Base-by-base conservation (phyloP, 768 basidiomycete genomes). In the Mycena kentingensis region DNA sequence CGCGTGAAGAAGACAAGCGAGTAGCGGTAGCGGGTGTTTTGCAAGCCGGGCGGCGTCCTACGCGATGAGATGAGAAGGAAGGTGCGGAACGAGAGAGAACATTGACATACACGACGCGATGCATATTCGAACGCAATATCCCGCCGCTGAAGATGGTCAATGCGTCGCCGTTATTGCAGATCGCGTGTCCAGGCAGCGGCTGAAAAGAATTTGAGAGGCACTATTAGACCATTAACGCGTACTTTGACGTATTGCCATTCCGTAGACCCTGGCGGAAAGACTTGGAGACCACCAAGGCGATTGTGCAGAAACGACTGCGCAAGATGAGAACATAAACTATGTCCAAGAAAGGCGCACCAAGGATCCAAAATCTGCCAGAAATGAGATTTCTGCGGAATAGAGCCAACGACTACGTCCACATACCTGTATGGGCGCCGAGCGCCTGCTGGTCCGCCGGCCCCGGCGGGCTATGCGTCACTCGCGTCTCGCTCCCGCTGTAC, bases 1-100 rank as follows among this genome's bases (percentile, higher is more conserved):
- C 84, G 75, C 1, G 76, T 79, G 67, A 85, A 84, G 65, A 77
- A 85, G 0, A 83, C 82, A 15, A 84, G 70, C 11, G 83, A 85
- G 77, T 78, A 85, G 5, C 83, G 71, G 35, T 77, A 76, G 43
- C 71, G 64, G 12, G 69, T 60, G 4, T 63, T 69, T 64, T 85
- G 85, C 4, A 63, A 66, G 7, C 78, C 76, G 0, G 84, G 84
- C 0, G 85, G 79, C 8, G 79, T 76, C 10, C 68, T 70, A 38
- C 12, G 42, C 13, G 22, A 2, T 16, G 38, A 27, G 28, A 52
- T 34, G 59, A 42, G 25, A 47, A 32, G 7, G 25, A 39, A 35
- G 24, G 29, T 26, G 27, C 35, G 28, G 25, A 34, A 22, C 24
- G 39, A 48, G 11, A 8, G 24, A 18, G n/a, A n/a, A n/a, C n/a